Percentiles rank a stretch among this genome's conserved stretches.
phyloP scores from a whole-genome alignment of 1,139 yeast species.

The Debaryomyces sp. region DNA sequence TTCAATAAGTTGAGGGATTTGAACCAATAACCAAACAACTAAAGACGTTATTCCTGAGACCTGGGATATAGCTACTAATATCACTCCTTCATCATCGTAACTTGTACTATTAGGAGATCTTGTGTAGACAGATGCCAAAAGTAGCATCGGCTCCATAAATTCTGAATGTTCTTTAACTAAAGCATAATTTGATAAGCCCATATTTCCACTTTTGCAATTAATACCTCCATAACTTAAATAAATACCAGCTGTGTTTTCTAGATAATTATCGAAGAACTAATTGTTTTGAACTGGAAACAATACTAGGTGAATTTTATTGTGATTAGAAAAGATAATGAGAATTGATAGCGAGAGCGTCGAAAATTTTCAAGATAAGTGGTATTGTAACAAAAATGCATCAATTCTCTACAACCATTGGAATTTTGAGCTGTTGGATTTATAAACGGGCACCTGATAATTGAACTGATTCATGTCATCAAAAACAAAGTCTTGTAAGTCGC shows the following conservation, averaged over 20 bases:
- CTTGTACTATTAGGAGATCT: neutral
- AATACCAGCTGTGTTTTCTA: neutral
- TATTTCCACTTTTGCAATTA: neutral
- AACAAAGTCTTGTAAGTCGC: too few species aligned
- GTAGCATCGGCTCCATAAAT: neutral
- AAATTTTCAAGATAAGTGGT: neutral
- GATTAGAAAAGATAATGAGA: neutral
- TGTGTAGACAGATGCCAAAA: neutral
- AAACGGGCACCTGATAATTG: neutral
- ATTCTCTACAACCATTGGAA: neutral
- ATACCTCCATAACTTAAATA: neutral
- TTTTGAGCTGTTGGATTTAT: neutral
- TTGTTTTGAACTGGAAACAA: neutral
- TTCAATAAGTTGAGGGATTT: conserved; percentile 78
- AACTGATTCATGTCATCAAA: too few species aligned
- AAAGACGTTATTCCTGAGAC: conserved; percentile 30
- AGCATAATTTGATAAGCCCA: neutral
- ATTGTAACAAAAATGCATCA: neutral
- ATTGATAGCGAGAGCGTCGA: neutral
- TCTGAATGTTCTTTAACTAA: neutral
- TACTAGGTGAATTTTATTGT: neutral
- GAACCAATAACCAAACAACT: conserved; percentile 75
- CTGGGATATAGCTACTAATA: conserved; percentile 14
- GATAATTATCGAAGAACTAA: neutral
- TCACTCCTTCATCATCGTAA: neutral